phyloP scores from a whole-genome alignment of 1,139 yeast species.

The Yamadazyma diddensiae region DNA sequence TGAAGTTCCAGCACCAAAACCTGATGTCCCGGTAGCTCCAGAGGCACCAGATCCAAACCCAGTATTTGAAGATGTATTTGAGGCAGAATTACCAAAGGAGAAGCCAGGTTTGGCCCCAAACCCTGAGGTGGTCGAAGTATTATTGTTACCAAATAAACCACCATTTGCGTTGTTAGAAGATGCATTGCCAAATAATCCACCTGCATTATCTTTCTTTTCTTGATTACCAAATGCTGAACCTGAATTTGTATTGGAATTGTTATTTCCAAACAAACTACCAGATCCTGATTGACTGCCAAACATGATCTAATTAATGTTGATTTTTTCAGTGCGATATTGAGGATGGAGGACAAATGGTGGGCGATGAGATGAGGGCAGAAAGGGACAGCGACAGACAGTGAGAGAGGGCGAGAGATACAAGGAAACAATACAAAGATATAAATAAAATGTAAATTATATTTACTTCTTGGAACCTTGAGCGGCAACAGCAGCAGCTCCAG shows the following conservation, averaged over 20 bases:
- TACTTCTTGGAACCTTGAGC: conserved; percentile 75
- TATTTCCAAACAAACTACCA: too few relatives aligned
- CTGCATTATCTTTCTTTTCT: conserved; percentile 1
- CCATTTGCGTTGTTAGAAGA: conserved; percentile 15
- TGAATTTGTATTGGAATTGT: conserved; percentile 5
- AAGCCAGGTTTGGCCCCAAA: background rate
- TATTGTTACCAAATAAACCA: conserved; percentile 14
- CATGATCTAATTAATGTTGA: conserved; percentile 1
- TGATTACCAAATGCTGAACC: too few relatives aligned
- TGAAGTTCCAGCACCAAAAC: conserved; percentile 18
- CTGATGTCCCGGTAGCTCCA: conserved; percentile 7
- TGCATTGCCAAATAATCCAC: conserved; percentile 10
- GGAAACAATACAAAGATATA: background rate
- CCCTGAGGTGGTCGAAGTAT: conserved; percentile 1
- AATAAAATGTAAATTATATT: conserved; percentile 1
- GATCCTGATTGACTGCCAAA: too few relatives aligned
- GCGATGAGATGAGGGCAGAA: background rate
- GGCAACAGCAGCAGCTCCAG: conserved; percentile 99
- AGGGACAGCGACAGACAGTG: too few relatives aligned
- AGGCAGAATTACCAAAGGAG: background rate
- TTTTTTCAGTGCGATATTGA: conserved; percentile 1
- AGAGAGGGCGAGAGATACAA: background rate
- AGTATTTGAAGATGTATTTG: background rate
- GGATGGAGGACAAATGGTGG: background rate
- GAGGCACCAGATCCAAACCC: background rate